Percentiles rank a stretch among this genome's conserved stretches.
phyloP scores from a whole-genome alignment of 495 filamentous ascomycete genomes.

The Aspergillus mulundensis region DNA sequence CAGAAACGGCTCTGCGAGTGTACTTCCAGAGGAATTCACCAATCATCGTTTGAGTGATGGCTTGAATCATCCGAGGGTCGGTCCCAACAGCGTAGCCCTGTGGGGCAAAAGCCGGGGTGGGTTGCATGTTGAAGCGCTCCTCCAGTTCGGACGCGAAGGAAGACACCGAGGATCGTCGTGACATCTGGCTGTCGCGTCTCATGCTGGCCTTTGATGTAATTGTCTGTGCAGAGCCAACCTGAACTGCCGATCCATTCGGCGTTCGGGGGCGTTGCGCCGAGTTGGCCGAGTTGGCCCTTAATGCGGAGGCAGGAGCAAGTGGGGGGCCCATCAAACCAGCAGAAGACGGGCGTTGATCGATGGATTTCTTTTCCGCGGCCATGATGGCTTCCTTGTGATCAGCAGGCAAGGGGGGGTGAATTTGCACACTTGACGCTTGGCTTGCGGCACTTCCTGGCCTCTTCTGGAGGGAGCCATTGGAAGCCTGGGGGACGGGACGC shows the following conservation, averaged over 20 bases:
- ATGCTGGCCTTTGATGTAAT: conserved; percentile 40
- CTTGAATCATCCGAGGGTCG: conserved; percentile 98
- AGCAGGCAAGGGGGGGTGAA: conserved; percentile 70
- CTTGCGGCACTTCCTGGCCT: conserved; percentile 72
- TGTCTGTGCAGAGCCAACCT: conserved; percentile 53
- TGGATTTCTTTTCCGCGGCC: conserved; percentile 61
- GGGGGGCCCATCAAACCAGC: conserved; percentile 79
- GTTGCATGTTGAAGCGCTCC: conserved; percentile 74
- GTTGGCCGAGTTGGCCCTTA: conserved; percentile 43
- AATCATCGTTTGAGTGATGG: conserved; percentile 99
- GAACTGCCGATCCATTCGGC: conserved; percentile 49
- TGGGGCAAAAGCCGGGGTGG: conserved; percentile 53
- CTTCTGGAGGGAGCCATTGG: conserved; percentile 32
- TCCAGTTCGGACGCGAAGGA: conserved; percentile 95
- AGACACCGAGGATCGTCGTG: conserved; percentile 80
- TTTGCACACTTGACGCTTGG: conserved; percentile 38
- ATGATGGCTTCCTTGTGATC: conserved; percentile 84
- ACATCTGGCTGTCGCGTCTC: conserved; percentile 52
- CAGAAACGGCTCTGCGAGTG: conserved; percentile 83
- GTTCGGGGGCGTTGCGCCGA: conserved; percentile 62
- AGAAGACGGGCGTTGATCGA: conserved; percentile 40
- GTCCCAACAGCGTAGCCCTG: conserved; percentile 57
- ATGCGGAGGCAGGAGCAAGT: conserved; percentile 74
- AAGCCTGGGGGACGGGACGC: conserved; percentile 35
- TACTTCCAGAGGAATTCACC: conserved; percentile 99